phyloP scores from a whole-genome alignment of 1,139 yeast species.

The Nadsonia commutata region DNA sequence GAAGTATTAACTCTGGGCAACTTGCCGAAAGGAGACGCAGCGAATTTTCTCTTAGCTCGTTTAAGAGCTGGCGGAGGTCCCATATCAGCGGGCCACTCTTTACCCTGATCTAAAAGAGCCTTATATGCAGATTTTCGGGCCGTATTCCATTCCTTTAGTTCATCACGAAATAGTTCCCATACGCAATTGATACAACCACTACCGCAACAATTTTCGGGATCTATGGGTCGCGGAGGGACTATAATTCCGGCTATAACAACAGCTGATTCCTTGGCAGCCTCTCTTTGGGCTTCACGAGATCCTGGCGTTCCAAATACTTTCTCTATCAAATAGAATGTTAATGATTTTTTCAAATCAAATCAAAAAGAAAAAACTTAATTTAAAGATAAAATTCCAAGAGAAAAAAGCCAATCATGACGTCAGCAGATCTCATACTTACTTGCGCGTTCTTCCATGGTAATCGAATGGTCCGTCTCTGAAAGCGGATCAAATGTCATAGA shows the following conservation, averaged over 20 bases:
- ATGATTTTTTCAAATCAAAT: neutral
- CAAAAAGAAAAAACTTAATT: neutral
- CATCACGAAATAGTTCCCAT: constrained; percentile 87
- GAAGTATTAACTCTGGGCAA: constrained; percentile 22
- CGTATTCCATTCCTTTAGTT: constrained; percentile 64
- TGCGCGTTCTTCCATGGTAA: constrained; percentile 8
- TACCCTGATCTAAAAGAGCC: constrained; percentile 24
- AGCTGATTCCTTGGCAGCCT: constrained; percentile 17
- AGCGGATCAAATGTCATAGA: neutral
- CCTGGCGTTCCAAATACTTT: constrained; percentile 26
- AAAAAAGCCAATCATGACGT: neutral
- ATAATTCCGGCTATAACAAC: constrained; percentile 46
- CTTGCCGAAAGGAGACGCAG: constrained; percentile 18
- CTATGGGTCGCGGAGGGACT: constrained; percentile 70
- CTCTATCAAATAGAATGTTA: constrained; percentile 5
- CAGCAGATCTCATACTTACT: constrained; percentile 3
- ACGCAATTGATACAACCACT: constrained; percentile 94
- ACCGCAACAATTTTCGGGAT: constrained; percentile 96
- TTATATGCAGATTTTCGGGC: constrained; percentile 47
- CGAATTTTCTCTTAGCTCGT: constrained; percentile 9
- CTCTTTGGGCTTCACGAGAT: constrained; percentile 21
- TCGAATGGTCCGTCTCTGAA: constrained; percentile 1
- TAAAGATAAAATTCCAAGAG: constrained; percentile 1
- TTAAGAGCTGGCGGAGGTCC: constrained; percentile 46
- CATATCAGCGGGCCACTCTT: constrained; percentile 67